Evolutionary conservation across 495 filamentous ascomycete genomes (phyloP), one percentile per base, ranked within the genome.

Genomic region (Immersiella caudata): DNA sequence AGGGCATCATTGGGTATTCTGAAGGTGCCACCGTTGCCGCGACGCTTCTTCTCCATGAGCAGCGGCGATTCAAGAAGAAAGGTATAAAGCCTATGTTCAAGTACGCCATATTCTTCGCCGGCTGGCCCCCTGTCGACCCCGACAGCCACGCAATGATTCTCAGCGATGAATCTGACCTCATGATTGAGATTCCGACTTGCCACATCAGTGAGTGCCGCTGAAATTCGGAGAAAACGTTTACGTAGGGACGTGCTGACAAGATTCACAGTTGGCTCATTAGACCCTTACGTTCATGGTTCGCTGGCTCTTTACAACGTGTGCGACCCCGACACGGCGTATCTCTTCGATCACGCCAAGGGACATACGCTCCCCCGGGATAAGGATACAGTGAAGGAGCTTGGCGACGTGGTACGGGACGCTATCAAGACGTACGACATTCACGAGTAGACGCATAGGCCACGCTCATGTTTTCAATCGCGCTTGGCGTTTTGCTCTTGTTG

Each of bases 11-110:
- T 59, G 86, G 86, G 0, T 89, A 87, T 64, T 89, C 87, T 0
- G 87, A 89, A 66, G 88, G 88, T 21, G 87, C 86, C 11, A 82
- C 81, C 0, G 79, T 89, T 7, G 88, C 86, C 0, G 82, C 83
- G 4, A 85, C 84, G 1, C 72, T 87, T 16, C 69, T 87, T n/a
- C 74, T 86, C 0, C 82, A 86, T 51, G 85, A 88, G 65, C 76
- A 82, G 70, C 75, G 80, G 18, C 73, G 82, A 18, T 73, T 78
- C 21, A 74, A 79, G 61, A 79, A 82, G 62, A 75, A 73, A 9
- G 84, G 85, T 0, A 79, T 83, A 59, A 66, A 74, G 27, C 81
- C 79, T 25, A 80, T 80, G 71, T 76, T 88, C 71, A 87, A 87
- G 71, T 86, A 81, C 22, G 86, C 80, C 18, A 71, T 88, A 16